Conservation (phyloP, 306 rosid genomes). For the Canavalia gladiata region DNA sequence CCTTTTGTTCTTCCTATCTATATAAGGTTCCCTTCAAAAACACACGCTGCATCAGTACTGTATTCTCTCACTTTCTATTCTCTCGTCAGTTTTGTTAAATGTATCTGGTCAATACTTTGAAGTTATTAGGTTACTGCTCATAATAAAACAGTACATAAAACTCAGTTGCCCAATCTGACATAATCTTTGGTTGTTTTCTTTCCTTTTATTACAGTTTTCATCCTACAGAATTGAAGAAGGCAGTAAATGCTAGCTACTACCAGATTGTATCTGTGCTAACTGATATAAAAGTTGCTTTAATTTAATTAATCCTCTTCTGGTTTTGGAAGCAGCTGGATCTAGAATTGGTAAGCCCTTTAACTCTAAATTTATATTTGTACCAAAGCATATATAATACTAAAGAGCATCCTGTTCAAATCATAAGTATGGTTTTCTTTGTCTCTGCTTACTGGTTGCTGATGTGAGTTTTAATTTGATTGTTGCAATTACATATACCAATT, state of each 20-base stretch:
- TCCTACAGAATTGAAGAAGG: slow-evolving; percentile 52
- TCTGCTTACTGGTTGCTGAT: too few species aligned
- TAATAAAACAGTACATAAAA: slow-evolving; percentile 47
- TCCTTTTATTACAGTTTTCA: slow-evolving; percentile 56
- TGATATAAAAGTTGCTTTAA: slow-evolving; percentile 44
- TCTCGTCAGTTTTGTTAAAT: slow-evolving; percentile 41
- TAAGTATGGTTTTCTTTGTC: too few species aligned
- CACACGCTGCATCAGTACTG: slow-evolving; percentile 53
- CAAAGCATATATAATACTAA: background rate
- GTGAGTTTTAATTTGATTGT: too few species aligned
- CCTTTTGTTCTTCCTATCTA: slow-evolving; percentile 59
- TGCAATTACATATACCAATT: too few species aligned
- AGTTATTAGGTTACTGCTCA: slow-evolving; percentile 23
- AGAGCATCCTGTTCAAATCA: too few species aligned
- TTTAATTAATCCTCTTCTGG: slow-evolving; percentile 33
- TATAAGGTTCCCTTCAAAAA: slow-evolving; percentile 59
- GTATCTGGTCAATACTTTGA: slow-evolving; percentile 35
- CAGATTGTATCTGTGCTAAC: slow-evolving; percentile 37
- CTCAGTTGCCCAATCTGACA: slow-evolving; percentile 65
- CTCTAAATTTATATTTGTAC: background rate
- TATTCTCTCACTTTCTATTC: slow-evolving; percentile 42
- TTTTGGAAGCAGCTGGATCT: slow-evolving; percentile 55
- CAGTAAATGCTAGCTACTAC: slow-evolving; percentile 37
- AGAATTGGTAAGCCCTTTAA: slow-evolving; percentile 56
- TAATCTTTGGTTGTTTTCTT: slow-evolving; percentile 46